These are phyloP conservation scores for Lagenaria siceraria DNA, from an alignment of 306 rosid species.

Conservation along the genomic window DNA sequence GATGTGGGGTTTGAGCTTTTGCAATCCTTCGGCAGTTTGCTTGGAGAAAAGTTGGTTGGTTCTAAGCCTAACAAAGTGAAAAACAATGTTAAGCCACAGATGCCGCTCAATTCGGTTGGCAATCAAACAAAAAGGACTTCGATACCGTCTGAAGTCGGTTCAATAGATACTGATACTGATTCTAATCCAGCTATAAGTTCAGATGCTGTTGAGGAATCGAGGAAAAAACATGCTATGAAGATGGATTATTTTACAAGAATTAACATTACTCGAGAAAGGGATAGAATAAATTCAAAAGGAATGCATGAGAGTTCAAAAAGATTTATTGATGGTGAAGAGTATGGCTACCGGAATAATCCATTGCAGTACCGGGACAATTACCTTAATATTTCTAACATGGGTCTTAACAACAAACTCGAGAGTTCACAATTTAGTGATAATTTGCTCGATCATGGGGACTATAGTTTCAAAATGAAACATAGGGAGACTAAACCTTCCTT, in stretches of 20 bases:
- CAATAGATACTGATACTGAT: conserved; percentile 24
- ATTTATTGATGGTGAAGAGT: conserved; percentile 20
- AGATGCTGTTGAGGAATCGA: conserved; percentile 22
- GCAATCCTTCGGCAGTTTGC: conserved; percentile 41
- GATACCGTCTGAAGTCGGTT: conserved; percentile 21
- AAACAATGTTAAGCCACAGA: conserved; percentile 32
- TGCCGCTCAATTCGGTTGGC: conserved; percentile 8
- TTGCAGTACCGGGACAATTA: conserved; percentile 31
- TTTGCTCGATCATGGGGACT: conserved; percentile 37
- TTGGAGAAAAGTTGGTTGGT: conserved; percentile 37
- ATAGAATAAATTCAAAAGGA: conserved; percentile 19
- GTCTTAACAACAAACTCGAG: conserved; percentile 23
- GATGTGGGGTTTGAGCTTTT: conserved; percentile 44
- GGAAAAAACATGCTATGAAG: conserved; percentile 15
- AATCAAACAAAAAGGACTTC: conserved; percentile 24
- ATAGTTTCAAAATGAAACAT: conserved; percentile 34
- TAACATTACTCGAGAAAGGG: conserved; percentile 17
- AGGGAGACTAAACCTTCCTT: conserved; percentile 44
- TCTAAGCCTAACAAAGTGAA: conserved; percentile 33
- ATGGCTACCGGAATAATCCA: conserved; percentile 28
- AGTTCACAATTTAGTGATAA: conserved; percentile 40
- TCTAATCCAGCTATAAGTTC: conserved; percentile 13
- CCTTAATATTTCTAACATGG: conserved; percentile 39
- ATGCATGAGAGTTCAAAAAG: conserved; percentile 11
- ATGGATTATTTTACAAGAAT: conserved; percentile 19